Percentiles rank a stretch among this genome's conserved stretches.
Evolutionary conservation across 208 protist species (phyloP).

Genomic region (Leishmania aethiopica): DNA sequence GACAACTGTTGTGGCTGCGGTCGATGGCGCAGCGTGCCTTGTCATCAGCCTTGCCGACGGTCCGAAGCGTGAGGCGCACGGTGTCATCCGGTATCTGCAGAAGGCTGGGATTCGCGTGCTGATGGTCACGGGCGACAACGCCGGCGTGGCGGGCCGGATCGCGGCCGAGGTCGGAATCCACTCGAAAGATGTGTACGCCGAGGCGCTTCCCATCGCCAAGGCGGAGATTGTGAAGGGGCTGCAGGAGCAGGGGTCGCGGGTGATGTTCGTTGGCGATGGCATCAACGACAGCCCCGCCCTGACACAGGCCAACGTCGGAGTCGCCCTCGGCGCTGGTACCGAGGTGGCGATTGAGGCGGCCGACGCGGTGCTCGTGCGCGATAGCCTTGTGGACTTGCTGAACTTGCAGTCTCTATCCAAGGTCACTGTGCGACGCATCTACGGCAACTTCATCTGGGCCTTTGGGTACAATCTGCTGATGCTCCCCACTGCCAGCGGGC

Average conservation of each 20-base stretch:
- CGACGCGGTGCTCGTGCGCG: constrained; percentile 81
- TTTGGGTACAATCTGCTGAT: constrained; percentile 90
- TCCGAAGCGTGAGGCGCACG: constrained; percentile 82
- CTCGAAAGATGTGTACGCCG: constrained; percentile 63
- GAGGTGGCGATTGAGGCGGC: constrained; percentile 85
- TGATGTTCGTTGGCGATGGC: constrained; percentile 91
- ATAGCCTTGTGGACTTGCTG: constrained; percentile 73
- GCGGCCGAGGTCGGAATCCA: constrained; percentile 81
- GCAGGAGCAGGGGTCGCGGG: constrained; percentile 46
- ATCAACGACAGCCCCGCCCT: constrained; percentile 92
- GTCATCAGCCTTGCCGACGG: constrained; percentile 85
- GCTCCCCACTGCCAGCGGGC: constrained; percentile 81
- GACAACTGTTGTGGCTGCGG: constrained; percentile 79
- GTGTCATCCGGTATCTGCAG: constrained; percentile 73
- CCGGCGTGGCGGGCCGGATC: constrained; percentile 57
- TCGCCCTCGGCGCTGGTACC: constrained; percentile 87
- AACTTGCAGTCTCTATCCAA: constrained; percentile 67
- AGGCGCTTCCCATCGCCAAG: constrained; percentile 87
- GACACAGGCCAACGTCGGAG: constrained; percentile 84
- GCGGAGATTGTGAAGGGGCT: constrained; percentile 74
- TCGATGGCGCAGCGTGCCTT: constrained; percentile 56
- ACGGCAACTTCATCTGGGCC: constrained; percentile 91
- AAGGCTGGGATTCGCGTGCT: constrained; percentile 43
- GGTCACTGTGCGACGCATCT: constrained; percentile 75
- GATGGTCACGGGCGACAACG: constrained; percentile 90